Conservation (phyloP, 1,284 basidiomycete genomes). For the Ceratobasidium sp. region DNA sequence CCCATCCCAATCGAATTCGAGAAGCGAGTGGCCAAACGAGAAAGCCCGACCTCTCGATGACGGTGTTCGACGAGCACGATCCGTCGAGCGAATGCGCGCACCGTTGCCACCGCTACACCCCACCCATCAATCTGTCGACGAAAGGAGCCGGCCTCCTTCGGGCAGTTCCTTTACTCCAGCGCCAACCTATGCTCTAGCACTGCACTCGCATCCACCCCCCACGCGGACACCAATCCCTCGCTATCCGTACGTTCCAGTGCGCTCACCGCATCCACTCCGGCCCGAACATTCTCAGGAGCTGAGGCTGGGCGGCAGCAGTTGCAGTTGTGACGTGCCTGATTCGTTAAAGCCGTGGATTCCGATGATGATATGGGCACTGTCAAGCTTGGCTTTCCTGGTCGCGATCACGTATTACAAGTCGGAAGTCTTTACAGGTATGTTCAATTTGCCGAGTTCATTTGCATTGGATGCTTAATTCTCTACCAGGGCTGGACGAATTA, state of each 20-base stretch:
- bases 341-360: conserved; percentile 76
- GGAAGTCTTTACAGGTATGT: conserved; percentile 75
- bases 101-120: conserved; percentile 8
- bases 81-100: conserved; percentile 22
- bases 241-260: conserved; percentile 37
- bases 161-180: conserved; percentile 14
- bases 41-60: conserved; percentile 34
- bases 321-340: conserved; percentile 59
- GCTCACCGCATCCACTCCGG: conserved; percentile 40
- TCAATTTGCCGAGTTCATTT: conserved; percentile 5
- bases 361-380: conserved; percentile 68
- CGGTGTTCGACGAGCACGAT: conserved; percentile 32
- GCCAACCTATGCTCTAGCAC: conserved; percentile 29
- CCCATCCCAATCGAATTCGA: conserved; percentile 19
- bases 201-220: conserved; percentile 45
- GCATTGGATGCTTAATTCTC: not conserved
- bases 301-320: conserved; percentile 17
- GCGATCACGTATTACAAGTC: conserved; percentile 79
- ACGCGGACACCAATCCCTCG: conserved; percentile 27
- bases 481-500: conserved; percentile 70
- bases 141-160: conserved; percentile 31
- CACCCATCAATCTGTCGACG: conserved; percentile 20
- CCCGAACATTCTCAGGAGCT: conserved; percentile 37
- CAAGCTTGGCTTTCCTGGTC: conserved; percentile 59
- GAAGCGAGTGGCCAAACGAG: conserved; percentile 41